Conservation (phyloP, 768 basidiomycete species). For the Omphalotus guepiniiformis region DNA sequence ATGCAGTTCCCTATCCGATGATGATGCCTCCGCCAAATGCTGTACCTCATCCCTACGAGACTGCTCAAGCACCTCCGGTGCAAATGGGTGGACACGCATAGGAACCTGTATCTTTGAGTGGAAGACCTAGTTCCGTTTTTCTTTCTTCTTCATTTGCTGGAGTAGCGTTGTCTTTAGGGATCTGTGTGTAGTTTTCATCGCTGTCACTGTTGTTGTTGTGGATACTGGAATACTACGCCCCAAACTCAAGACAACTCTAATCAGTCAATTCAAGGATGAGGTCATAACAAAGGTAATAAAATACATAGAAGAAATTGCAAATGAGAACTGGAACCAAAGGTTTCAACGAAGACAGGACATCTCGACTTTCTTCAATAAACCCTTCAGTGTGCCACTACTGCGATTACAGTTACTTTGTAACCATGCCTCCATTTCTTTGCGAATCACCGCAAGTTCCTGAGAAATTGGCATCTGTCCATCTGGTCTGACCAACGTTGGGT, state of each 20-base stretch:
- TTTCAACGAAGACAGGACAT: conserved; percentile 33
- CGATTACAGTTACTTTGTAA: conserved; percentile 83
- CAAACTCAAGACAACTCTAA: neutral
- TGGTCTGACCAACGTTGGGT: conserved; percentile 58
- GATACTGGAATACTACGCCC: conserved; percentile 30
- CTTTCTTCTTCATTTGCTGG: conserved; percentile 1
- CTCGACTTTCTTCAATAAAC: conserved; percentile 79
- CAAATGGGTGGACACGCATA: conserved; percentile 77
- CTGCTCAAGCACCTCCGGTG: conserved; percentile 61
- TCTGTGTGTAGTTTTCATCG: neutral
- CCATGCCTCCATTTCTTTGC: conserved; percentile 86
- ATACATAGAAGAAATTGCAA: no score
- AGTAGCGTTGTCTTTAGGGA: neutral
- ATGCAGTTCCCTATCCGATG: conserved; percentile 86
- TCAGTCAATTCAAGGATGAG: no score
- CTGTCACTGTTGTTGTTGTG: conserved; percentile 1
- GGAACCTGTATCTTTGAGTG: conserved; percentile 15
- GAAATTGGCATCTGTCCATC: conserved; percentile 68
- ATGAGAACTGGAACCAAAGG: neutral
- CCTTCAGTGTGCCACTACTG: conserved; percentile 75
- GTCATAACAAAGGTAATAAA: no score
- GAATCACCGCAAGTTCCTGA: conserved; percentile 57
- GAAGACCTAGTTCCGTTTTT: neutral
- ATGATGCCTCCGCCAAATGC: conserved; percentile 80
- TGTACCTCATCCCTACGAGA: conserved; percentile 72